Conservation (phyloP, 306 rosid species). For the Malus orientalis region DNA sequence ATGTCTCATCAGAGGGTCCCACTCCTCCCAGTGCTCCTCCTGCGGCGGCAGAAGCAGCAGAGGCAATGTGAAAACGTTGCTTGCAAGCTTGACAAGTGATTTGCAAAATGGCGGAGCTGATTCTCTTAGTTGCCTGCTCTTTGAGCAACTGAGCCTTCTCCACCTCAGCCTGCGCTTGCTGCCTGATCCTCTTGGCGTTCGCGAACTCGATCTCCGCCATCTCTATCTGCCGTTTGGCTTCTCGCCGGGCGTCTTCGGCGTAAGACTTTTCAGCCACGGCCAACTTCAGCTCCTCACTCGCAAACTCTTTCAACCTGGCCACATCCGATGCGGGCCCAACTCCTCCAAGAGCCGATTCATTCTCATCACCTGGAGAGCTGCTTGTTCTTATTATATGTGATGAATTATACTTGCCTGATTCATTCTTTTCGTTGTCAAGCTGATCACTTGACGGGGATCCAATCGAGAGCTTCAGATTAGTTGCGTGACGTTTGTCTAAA, state of each 20-base stretch:
- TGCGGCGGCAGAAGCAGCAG: not conserved
- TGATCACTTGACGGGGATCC: conserved; percentile 18
- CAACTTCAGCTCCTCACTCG: conserved; percentile 42
- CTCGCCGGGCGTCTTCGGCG: conserved; percentile 79
- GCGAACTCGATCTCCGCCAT: conserved; percentile 74
- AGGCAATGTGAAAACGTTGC: conserved; percentile 48
- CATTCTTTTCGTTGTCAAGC: not conserved
- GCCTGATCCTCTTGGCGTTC: conserved; percentile 72
- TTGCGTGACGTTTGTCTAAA: conserved; percentile 33
- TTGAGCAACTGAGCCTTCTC: conserved; percentile 63
- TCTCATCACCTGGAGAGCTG: not conserved
- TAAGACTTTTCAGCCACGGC: conserved; percentile 64
- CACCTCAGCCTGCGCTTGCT: conserved; percentile 71
- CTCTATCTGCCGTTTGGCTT: conserved; percentile 66
- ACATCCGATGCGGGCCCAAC: conserved; percentile 25
- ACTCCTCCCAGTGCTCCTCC: not conserved
- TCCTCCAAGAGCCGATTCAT: not conserved
- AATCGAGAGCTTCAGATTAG: conserved; percentile 70
- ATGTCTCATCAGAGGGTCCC: conserved; percentile 57
- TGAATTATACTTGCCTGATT: not conserved
- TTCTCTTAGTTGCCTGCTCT: conserved; percentile 64
- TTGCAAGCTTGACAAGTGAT: conserved; percentile 83
- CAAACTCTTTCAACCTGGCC: conserved; percentile 35
- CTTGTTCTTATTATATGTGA: not conserved
- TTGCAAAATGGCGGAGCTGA: conserved; percentile 61